These are phyloP conservation scores for Elymus sibiricus DNA, from an alignment of 176 grass and related monocot species.

Conservation along the genomic window DNA sequence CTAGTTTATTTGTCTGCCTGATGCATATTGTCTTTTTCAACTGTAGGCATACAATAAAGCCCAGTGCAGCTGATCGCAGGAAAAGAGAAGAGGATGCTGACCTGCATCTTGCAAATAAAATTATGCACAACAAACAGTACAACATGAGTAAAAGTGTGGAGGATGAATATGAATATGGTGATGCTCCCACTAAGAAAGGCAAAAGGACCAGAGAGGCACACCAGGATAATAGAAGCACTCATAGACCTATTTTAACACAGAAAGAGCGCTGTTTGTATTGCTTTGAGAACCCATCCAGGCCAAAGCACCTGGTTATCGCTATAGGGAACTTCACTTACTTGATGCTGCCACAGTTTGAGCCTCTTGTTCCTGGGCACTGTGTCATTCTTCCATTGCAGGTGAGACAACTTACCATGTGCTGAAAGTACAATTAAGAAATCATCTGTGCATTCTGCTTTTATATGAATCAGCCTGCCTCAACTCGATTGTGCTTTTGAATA, in stretches of 20 bases:
- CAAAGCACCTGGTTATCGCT: conserved; percentile 90
- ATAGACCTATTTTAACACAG: conserved; percentile 54
- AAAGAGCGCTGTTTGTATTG: conserved; percentile 89
- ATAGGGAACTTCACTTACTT: conserved; percentile 96
- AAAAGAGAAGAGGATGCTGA: conserved; percentile 90
- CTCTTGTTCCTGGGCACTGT: conserved; percentile 78
- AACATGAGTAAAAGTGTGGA: conserved; percentile 66
- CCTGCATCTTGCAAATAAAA: conserved; percentile 72
- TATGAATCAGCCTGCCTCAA: background rate
- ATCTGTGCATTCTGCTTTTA: background rate
- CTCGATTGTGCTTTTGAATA: background rate
- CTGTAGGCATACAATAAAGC: conserved; percentile 48
- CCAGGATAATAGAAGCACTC: conserved; percentile 36
- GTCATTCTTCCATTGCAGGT: conserved; percentile 93
- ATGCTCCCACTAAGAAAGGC: conserved; percentile 65
- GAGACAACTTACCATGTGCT: conserved; percentile 19
- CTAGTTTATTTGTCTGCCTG: background rate
- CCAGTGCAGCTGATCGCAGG: conserved; percentile 46
- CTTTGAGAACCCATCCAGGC: conserved; percentile 93
- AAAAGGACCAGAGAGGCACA: conserved; percentile 50
- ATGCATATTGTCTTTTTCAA: background rate
- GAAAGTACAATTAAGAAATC: background rate
- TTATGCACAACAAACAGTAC: conserved; percentile 79
- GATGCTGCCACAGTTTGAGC: conserved; percentile 83
- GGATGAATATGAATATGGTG: conserved; percentile 96